phyloP scores from a whole-genome alignment of 306 rosid genomes.

The Begonia fuchsioides region DNA sequence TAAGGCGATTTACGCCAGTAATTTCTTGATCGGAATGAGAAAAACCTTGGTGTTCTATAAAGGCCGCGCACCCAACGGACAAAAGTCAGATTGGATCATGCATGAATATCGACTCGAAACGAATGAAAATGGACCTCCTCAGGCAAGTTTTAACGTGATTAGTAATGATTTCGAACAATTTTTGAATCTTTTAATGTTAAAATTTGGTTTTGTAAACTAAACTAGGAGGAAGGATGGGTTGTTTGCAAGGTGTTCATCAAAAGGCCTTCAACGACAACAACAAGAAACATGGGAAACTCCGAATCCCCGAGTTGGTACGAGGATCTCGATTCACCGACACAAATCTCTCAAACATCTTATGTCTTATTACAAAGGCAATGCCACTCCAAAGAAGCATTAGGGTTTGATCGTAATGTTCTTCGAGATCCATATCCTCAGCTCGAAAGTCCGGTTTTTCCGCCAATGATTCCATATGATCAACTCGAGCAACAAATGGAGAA shows the following conservation, averaged over 20 bases:
- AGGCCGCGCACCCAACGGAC: slow-evolving; percentile 92
- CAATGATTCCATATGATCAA: no score
- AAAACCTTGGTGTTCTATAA: slow-evolving; percentile 76
- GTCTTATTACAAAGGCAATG: slow-evolving; percentile 25
- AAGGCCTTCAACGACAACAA: slow-evolving; percentile 26
- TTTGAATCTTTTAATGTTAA: no score
- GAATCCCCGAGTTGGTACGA: slow-evolving; percentile 65
- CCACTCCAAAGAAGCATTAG: slow-evolving; percentile 36
- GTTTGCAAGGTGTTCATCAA: slow-evolving; percentile 80
- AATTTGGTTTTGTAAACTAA: neutral
- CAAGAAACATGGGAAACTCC: slow-evolving; percentile 43
- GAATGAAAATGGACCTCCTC: slow-evolving; percentile 53
- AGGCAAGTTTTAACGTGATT: slow-evolving; percentile 17
- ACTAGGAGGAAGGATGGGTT: slow-evolving; percentile 78
- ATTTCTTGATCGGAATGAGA: slow-evolving; percentile 63
- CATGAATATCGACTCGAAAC: slow-evolving; percentile 77
- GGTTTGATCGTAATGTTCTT: no score
- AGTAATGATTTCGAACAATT: no score
- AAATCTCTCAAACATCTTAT: slow-evolving; percentile 18
- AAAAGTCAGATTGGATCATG: slow-evolving; percentile 87
- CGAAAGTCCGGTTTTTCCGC: no score
- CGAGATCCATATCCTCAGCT: no score
- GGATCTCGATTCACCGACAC: slow-evolving; percentile 49
- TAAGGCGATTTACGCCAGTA: slow-evolving; percentile 49
- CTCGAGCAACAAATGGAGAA: no score